Base-by-base conservation (phyloP, 2,329 filamentous ascomycete genomes). In the Ophiostoma ulmi region DNA sequence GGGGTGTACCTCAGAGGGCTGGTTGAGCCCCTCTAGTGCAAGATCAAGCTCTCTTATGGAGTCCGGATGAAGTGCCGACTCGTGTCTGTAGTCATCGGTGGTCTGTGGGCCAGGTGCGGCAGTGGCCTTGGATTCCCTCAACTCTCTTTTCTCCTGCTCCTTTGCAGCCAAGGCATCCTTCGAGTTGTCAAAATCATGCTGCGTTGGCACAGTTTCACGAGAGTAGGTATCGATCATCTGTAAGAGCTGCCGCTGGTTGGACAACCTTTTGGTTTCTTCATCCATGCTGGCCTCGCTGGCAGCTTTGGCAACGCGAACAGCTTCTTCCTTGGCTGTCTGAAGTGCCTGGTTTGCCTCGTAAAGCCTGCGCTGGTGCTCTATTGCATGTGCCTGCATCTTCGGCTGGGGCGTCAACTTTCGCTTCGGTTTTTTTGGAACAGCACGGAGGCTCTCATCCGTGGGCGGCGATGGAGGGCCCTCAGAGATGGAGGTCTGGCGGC, bases 381-480 rank as follows among this genome's bases (percentile, higher is more conserved):
- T 55, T 10, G 48, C 1, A 6, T 55, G 48, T 22, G 41, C 13
- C 1, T 44, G 41, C 41, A 55, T 55, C 11, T 65, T 35, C 3
- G 61, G 17, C 14, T 65, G 26, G 13, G 31, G 26, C 11, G 58
- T 36, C 31, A 17, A 2, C 11, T 63, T 14, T 2, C 14, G 58
- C 14, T 63, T 63, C 14, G 26, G 13, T 22, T 26, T 61, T 0
- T 55, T 26, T 55, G 3, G 2, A 1, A 20, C 31, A 36, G 6
- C 3, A 35, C 26, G 22, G 20, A n/a, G 31, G 2, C 7, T 17
- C 14, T 63, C 61, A 5, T 65, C 61, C 35, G 6, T n/a, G 35
- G 61, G 71, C 5, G 71, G 71, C 14, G 69, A 70, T 1, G 71
- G 67, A 0, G 69, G 48, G 0, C 36, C 69, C 6, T 72, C 71